Base-by-base conservation (phyloP, 139 green algal genomes). In the Chlorella sp. region DNA sequence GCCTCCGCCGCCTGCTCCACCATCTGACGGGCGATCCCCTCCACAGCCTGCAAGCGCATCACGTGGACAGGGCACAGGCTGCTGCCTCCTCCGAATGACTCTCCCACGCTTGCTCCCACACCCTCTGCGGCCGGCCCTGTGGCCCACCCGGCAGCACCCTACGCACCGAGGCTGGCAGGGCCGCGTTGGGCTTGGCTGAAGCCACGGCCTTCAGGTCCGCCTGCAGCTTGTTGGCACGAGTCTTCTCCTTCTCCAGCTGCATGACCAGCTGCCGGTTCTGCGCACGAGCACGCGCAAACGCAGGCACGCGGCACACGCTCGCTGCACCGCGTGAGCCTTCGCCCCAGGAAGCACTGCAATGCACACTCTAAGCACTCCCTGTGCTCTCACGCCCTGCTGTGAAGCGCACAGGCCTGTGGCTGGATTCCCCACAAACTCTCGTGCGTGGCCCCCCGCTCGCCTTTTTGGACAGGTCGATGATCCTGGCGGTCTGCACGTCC, bases 391-490 rank as follows among this genome's bases (percentile, higher is more conserved):
- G 17, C 17, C 10, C 10, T 26, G 42, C 42, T 26, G 42, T 55
- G 42, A 55, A 10, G n/a, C n/a, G n/a, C n/a, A n/a, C n/a, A n/a
- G n/a, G n/a, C n/a, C n/a, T n/a, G n/a, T n/a, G n/a, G n/a, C n/a
- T n/a, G n/a, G n/a, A n/a, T n/a, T n/a, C n/a, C n/a, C n/a, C n/a
- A n/a, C n/a, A n/a, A n/a, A n/a, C n/a, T n/a, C n/a, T n/a, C n/a
- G n/a, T n/a, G n/a, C n/a, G n/a, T n/a, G n/a, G n/a, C n/a, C n/a
- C 20, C 22, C 17, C 27, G 55, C 27, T 3, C 22, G 85, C 83
- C 83, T 88, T 88, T 31, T 85, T 86, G 1, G 83, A 86, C 49
- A 88, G 66, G 33, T 89, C 84, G 5, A 89, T 85, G 31, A 89
- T 81, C 31, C 83, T 89, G 4, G 76, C 76, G 10, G 80, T 70